Base-by-base conservation (phyloP, 768 basidiomycete species). In the Tylopilus vinaceipallidus region DNA sequence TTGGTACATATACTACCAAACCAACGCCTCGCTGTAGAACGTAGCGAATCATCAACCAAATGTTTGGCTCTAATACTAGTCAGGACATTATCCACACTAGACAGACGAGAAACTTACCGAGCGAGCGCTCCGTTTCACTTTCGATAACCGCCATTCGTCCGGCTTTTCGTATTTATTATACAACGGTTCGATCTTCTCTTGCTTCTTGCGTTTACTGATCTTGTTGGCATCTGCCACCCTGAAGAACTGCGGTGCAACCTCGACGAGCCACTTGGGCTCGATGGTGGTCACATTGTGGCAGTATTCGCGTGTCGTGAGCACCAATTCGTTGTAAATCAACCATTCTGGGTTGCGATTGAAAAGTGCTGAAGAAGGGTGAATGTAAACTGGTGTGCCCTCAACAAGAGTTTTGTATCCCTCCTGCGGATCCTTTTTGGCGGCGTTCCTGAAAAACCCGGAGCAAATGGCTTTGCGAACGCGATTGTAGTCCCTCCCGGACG, bases 201-300 rank as follows among this genome's bases (percentile, higher is more conserved):
- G 88, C 69, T 80, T 84, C 78, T 97, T 98, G 57, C 93, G 81
- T 70, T 95, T 95, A 64, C 91, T 94, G 73, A 98, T 95, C 71
- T 97, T 98, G 74, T 94, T 95, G 45, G 83, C 89, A 69, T 98
- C 97, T 3, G 95, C 94, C 37, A 99, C 93, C 70, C 91, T 91
- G 86, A 98, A 99, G 79, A 97, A 98, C 52, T 95, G 93, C 2
- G 97, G 95, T 7, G 95, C 97, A 20, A 95, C 94, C 63, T 99
- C 95, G 16, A 94, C 90, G 8, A 98, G 82, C 97, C 95, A 99
- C 68, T 97, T 97, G 4, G 97, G 95, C 65, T 99, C 97, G 52
- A 99, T 81, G 1, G 92, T 91, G 0, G 93, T 95, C 37, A 98
- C 92, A 47, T 90, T 93, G 60, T 91, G 87, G 66, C 87, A 91